Conservation (phyloP, 768 basidiomycete species). For the Collybia sordida region DNA sequence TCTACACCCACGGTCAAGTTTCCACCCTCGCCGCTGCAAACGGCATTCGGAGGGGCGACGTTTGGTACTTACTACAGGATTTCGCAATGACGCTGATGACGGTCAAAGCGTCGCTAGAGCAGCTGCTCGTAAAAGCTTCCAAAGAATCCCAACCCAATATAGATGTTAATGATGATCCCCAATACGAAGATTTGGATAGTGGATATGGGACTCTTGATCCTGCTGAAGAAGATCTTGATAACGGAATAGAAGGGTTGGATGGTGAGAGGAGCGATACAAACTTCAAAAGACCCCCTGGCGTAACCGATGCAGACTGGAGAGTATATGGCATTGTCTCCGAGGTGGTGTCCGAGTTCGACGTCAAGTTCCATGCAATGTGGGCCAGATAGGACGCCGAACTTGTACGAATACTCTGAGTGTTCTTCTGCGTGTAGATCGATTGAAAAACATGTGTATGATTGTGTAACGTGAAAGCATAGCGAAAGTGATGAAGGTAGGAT, state of each 20-base stretch:
- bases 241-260: constrained; percentile 19
- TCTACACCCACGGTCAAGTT: constrained; percentile 64
- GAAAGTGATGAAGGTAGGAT: neutral
- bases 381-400: constrained; percentile 27
- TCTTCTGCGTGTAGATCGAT: neutral
- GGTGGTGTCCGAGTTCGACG: constrained; percentile 48
- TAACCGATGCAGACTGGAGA: constrained; percentile 50
- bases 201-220: constrained; percentile 21
- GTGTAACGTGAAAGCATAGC: neutral
- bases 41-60: constrained; percentile 56
- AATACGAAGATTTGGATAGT: constrained; percentile 21
- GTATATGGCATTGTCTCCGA: constrained; percentile 50
- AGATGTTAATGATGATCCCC: constrained; percentile 12
- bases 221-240: constrained; percentile 11
- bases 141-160: neutral
- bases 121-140: constrained; percentile 33
- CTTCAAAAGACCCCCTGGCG: constrained; percentile 33
- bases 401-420: neutral
- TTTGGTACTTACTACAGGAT: constrained; percentile 67
- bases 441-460: neutral
- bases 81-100: constrained; percentile 51
- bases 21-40: constrained; percentile 49
- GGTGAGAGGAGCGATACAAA: constrained; percentile 12
- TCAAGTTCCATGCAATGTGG: constrained; percentile 66
- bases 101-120: constrained; percentile 49